Conservation (phyloP, 2,329 filamentous ascomycete species). For the Hypoxylon rubiginosum region DNA sequence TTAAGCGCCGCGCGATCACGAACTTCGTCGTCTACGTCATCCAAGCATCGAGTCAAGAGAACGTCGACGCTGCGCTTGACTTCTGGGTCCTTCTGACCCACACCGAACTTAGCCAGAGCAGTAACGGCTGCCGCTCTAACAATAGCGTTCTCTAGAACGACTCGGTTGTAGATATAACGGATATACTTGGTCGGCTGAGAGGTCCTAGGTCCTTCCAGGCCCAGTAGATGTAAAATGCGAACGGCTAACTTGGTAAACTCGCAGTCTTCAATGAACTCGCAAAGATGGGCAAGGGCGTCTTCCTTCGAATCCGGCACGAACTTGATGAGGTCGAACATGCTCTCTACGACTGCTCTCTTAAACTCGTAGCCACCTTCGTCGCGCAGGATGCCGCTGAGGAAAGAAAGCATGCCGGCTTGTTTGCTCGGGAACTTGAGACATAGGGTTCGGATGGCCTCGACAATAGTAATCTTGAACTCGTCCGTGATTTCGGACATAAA, state of each 20-base stretch:
- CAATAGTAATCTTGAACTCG: slow-evolving; percentile 99
- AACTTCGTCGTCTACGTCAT: slow-evolving; percentile 98
- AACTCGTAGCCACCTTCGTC: slow-evolving; percentile 99
- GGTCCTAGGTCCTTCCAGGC: slow-evolving; percentile 94
- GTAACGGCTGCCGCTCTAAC: slow-evolving; percentile 96
- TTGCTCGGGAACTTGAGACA: slow-evolving; percentile 98
- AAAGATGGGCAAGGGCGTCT: slow-evolving; percentile 90
- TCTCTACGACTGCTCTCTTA: slow-evolving; percentile 97
- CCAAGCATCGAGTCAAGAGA: slow-evolving; percentile 90
- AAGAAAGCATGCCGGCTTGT: slow-evolving; percentile 96
- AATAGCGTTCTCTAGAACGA: slow-evolving; percentile 96
- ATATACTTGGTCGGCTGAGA: slow-evolving; percentile 98
- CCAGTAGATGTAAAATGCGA: slow-evolving; percentile 92
- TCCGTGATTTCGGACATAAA: slow-evolving; percentile 99
- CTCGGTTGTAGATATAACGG: slow-evolving; percentile 98
- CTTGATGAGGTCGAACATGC: slow-evolving; percentile 99
- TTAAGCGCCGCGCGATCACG: slow-evolving; percentile 95
- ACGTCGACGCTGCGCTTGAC: slow-evolving; percentile 97
- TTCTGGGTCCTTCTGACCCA: slow-evolving; percentile 94
- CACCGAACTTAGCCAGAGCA: slow-evolving; percentile 95
- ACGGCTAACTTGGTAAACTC: slow-evolving; percentile 99
- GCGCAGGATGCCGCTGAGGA: slow-evolving; percentile 95
- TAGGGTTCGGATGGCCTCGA: slow-evolving; percentile 95
- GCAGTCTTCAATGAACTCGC: slow-evolving; percentile 99
- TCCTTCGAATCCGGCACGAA: slow-evolving; percentile 92